Evolutionary conservation across 495 filamentous ascomycete species (phyloP), one percentile per base, ranked within the genome.

Genomic region (Letharia columbiana): DNA sequence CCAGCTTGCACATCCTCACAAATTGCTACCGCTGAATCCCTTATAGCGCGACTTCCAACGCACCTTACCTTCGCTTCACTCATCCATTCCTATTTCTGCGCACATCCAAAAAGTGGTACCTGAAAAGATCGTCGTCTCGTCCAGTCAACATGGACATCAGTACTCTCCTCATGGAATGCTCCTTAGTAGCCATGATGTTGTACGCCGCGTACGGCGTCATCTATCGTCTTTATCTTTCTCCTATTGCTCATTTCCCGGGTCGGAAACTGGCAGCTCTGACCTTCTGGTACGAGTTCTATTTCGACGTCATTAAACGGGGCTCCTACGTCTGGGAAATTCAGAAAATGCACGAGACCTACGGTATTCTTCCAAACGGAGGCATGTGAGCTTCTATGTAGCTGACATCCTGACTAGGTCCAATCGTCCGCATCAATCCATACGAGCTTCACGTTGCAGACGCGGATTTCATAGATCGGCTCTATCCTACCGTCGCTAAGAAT

Each of bases 381-480:
- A 59, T 13, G 20, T 18, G 7, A 20, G 44, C 44, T 18, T 45
- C 15, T 20, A 18, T 3, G 41, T 20, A 42, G 35, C 64, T 42
- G 76, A 40, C 60, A 64, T 60, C 64, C 66, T 67, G 20, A 56
- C 33, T 33, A 77, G 81, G 82, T 0, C 82, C 82, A 23, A 82
- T 85, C 52, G 72, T 84, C 9, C 73, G 82, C 11, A 81, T 85
- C 67, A 79, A 73, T 37, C 82, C 84, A 0, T 60, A 75, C 56
- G 81, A 84, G 64, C 42, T 85, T 0, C 80, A 82, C 62, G 72
- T 83, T 49, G 61, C 71, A 6, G 81, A 83, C 68, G 73, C 79
- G 0, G 71, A 77, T 3, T 84, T 75, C 68, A 79, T 71, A 65
- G 68, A 79, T 41, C 18, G 37, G n/a, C 39, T 49, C 62, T 72